Percentiles rank a stretch among this genome's conserved stretches.
phyloP scores from a whole-genome alignment of 768 basidiomycete genomes.

The Tephrocybe sp. region DNA sequence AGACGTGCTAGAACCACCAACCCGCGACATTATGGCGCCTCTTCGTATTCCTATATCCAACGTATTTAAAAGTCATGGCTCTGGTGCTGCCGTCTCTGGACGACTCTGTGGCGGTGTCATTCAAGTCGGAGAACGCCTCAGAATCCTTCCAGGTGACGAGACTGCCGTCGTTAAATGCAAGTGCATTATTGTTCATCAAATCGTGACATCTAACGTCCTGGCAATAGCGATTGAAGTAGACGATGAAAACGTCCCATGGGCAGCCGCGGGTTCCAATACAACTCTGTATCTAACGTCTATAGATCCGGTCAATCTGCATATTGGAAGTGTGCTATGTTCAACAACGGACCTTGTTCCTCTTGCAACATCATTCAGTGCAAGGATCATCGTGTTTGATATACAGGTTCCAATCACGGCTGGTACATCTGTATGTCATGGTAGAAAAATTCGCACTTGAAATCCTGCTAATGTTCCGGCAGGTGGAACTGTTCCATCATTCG shows the following conservation, averaged over 20 bases:
- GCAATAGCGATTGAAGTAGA: constrained; percentile 82
- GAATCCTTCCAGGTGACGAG: constrained; percentile 92
- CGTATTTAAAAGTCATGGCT: constrained; percentile 87
- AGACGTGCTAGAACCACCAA: constrained; percentile 84
- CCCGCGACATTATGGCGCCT: constrained; percentile 72
- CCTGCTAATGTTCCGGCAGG: constrained; percentile 36
- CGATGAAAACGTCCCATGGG: constrained; percentile 77
- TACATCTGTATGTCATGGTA: constrained; percentile 57
- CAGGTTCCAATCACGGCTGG: constrained; percentile 87
- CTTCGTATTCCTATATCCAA: constrained; percentile 91
- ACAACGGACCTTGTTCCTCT: constrained; percentile 71
- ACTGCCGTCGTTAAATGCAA: constrained; percentile 74
- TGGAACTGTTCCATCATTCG: constrained; percentile 95
- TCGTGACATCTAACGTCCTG: background rate
- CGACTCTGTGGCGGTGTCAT: constrained; percentile 85
- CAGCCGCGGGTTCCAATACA: constrained; percentile 87
- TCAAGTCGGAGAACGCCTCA: constrained; percentile 87
- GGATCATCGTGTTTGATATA: constrained; percentile 93
- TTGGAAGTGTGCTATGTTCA: constrained; percentile 90
- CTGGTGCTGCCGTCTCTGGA: constrained; percentile 78
- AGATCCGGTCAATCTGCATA: constrained; percentile 81
- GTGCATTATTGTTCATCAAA: constrained; percentile 9
- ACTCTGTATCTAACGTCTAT: constrained; percentile 81
- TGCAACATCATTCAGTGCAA: constrained; percentile 74
- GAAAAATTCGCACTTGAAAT: background rate